Evolutionary conservation across 2,329 filamentous ascomycete genomes (phyloP), one percentile per base, ranked within the genome.

Genomic region (Fusarium buharicum): DNA sequence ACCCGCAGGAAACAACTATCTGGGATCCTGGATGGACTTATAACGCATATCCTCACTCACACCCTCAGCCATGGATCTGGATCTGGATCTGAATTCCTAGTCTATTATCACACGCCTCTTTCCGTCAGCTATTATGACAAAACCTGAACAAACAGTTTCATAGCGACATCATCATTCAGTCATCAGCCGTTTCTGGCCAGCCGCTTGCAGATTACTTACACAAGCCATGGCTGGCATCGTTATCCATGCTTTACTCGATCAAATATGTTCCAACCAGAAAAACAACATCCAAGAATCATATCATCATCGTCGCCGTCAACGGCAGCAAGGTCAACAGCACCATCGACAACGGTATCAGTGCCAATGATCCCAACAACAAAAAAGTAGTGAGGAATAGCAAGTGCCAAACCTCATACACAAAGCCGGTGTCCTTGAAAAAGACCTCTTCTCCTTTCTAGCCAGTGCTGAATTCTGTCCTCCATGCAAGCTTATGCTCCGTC

Each of bases 131-230:
- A 52, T 53, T 39, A 43, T 61, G 16, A 43, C 52, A 46, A 46
- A 56, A 50, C 50, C 40, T 45, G 48, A 43, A 53, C 62, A 59
- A 62, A 53, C 56, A 66, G 56, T 62, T 60, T 69, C 68, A 61
- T 70, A 67, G 59, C 62, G 58, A 60, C 67, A 71, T 71, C 63
- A 69, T 71, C 69, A 70, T 71, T 70, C 64, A 71, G 66, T 71
- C 69, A 69, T 71, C 68, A 70, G 70, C 51, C 68, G 62, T 67
- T 70, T 60, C 66, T 56, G 56, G 47, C 59, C 64, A 67, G 51
- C 62, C 62, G 61, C 67, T 68, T 62, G 62, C 56, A 58, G 56
- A 62, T 57, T 68, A 70, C 68, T 67, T 67, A 62, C 54, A 66
- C 65, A 68, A 64, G 64, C 59, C 44, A 36, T 68, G 52, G 60